Base-by-base conservation (phyloP, 2,329 filamentous ascomycete genomes). In the Aspergillus sp. region DNA sequence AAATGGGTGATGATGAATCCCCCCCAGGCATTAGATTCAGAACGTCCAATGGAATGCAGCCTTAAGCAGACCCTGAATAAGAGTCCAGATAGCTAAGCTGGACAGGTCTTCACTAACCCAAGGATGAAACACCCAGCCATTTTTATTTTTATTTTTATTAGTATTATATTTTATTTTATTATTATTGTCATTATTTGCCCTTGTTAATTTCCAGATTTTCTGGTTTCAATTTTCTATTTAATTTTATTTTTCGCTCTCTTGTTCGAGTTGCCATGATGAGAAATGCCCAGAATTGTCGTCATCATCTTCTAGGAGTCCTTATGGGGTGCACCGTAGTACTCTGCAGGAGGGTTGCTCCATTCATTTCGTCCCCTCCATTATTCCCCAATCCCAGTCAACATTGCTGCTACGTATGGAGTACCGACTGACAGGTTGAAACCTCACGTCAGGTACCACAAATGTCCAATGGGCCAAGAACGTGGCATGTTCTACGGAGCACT, bases 21-120 rank as follows among this genome's bases (percentile, higher is more conserved):
- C 29, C 46, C 42, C 53, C 53, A 47, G 45, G 22, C 42, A 49
- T 26, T 36, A 31, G 31, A 55, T 32, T 32, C 29, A 36, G 14
- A 29, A 52, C 49, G n/a, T 32, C 26, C 42, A 29, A 55, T 55
- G 53, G 53, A 49, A 31, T 49, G 45, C 53, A 49, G 36, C 36
- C 47, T 47, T 32, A 57, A 52, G 52, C 46, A 59, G 57, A 58
- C 57, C 60, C 54, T 59, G 57, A 58, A 58, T 58, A 46, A 54
- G 20, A 47, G 45, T 22, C 55, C 46, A 50, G 52, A 55, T 47
- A 49, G 42, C 49, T 57, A 57, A 60, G 55, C 54, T 57, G 54
- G 49, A 49, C 51, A 53, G 32, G 36, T 55, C 39, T 53, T 54
- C 52, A 52, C 59, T 54, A 54, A 58, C 20, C 52, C 45, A 24